Conservation (phyloP, 345 rosid genomes). For the Rhizophora mangle region DNA sequence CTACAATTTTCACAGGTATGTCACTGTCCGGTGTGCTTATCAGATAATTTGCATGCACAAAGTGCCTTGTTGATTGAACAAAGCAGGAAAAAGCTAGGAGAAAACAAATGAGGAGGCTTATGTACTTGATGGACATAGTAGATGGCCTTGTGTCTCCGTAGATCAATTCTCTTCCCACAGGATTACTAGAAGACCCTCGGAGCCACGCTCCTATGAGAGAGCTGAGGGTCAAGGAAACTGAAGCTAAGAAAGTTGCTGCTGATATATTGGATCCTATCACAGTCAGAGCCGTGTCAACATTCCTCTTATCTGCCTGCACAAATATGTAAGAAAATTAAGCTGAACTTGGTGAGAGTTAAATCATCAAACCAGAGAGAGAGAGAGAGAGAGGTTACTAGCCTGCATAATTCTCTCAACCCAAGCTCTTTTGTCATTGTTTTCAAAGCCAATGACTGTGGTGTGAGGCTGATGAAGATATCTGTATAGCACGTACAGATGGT, state of each 20-base stretch:
- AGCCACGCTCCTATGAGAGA: slow-evolving; percentile 86
- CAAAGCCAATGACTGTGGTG: slow-evolving; percentile 62
- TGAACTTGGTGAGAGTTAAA: neutral
- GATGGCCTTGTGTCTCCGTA: slow-evolving; percentile 58
- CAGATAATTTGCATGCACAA: slow-evolving; percentile 62
- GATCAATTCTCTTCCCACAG: slow-evolving; percentile 41
- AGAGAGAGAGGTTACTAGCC: slow-evolving; percentile 29
- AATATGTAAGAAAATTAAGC: neutral
- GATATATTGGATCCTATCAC: slow-evolving; percentile 54
- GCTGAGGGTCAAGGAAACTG: slow-evolving; percentile 65
- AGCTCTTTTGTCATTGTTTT: slow-evolving; percentile 62
- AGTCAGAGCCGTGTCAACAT: slow-evolving; percentile 32
- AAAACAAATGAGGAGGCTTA: slow-evolving; percentile 56
- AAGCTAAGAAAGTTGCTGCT: slow-evolving; percentile 55
- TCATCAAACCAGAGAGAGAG: neutral
- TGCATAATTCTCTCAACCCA: slow-evolving; percentile 71
- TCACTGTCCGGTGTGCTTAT: slow-evolving; percentile 48
- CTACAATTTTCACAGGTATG: slow-evolving; percentile 36
- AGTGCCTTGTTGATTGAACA: slow-evolving; percentile 60
- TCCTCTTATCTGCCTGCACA: slow-evolving; percentile 36
- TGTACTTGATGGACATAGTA: slow-evolving; percentile 60
- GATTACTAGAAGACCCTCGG: slow-evolving; percentile 37
- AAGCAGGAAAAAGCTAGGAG: slow-evolving; percentile 66
- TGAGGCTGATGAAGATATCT: slow-evolving; percentile 54
- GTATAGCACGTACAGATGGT: slow-evolving; percentile 61